Conservation (phyloP, 257 asterid species). For the Fraxinus anomala region DNA sequence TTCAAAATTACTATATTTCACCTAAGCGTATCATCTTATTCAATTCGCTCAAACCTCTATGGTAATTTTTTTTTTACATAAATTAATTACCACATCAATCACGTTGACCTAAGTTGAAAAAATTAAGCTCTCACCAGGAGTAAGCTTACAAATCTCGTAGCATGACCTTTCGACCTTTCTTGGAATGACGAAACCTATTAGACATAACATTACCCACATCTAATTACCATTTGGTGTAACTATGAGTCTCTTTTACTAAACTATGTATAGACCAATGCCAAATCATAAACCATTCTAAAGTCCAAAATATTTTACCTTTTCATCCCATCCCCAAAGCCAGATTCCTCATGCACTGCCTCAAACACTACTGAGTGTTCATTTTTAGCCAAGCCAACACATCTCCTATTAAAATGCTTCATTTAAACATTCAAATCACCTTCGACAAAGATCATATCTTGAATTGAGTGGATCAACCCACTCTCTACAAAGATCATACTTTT, state of each 20-base stretch:
- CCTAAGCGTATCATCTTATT: not conserved
- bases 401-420: not conserved
- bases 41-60: not conserved
- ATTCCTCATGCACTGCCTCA: not conserved
- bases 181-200: not conserved
- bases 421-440: not conserved
- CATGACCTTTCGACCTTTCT: not conserved
- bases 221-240: not conserved
- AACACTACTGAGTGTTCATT: not conserved
- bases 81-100: not conserved
- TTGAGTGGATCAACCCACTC: not conserved
- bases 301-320: not conserved
- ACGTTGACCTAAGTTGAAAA: not conserved
- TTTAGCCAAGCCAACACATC: not conserved
- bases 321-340: not conserved
- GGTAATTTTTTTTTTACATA: not conserved
- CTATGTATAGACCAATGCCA: not conserved
- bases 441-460: not conserved
- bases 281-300: not conserved
- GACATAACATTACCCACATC: not conserved
- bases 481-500: not conserved
- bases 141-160: not conserved
- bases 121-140: not conserved
- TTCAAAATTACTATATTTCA: no score
- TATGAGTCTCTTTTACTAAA: not conserved